Percentiles rank a stretch among this genome's conserved stretches.
These are phyloP conservation scores for Epichloe gansuensis DNA, from an alignment of 2,329 filamentous ascomycete species.

Conservation along the genomic window DNA sequence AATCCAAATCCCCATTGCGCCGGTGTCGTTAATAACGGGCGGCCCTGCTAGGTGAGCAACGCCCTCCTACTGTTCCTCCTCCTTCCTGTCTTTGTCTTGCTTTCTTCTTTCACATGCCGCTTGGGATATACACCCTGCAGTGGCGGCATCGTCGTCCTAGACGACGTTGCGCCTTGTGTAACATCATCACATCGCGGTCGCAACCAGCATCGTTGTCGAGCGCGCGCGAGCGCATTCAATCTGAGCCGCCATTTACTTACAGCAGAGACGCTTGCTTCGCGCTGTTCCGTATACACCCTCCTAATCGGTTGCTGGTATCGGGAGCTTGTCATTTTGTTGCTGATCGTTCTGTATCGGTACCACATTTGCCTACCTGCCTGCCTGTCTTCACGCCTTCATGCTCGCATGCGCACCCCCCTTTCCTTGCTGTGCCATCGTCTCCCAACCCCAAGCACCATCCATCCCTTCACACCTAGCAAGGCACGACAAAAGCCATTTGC, in stretches of 20 bases:
- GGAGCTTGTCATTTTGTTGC: neutral
- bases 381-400: neutral
- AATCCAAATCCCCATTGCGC: slow-evolving; percentile 4
- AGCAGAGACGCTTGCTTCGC: neutral
- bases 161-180: slow-evolving; percentile 7
- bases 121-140: neutral
- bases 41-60: slow-evolving; percentile 3
- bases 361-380: neutral
- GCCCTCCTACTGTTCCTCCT: neutral
- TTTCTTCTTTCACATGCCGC: neutral
- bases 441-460: slow-evolving; percentile 9
- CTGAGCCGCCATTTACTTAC: neutral
- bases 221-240: neutral
- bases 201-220: slow-evolving; percentile 2
- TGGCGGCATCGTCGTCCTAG: neutral
- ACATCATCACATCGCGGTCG: slow-evolving; percentile 7
- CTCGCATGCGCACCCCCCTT: slow-evolving; percentile 5
- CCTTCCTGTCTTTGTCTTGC: neutral
- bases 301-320: neutral
- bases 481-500: slow-evolving; percentile 18
- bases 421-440: slow-evolving; percentile 7
- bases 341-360: neutral
- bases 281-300: neutral
- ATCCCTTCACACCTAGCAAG: slow-evolving; percentile 14
- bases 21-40: neutral